These are phyloP conservation scores for Chondrostereum purpureum DNA, from an alignment of 1,284 basidiomycete genomes.

Conservation along the genomic window DNA sequence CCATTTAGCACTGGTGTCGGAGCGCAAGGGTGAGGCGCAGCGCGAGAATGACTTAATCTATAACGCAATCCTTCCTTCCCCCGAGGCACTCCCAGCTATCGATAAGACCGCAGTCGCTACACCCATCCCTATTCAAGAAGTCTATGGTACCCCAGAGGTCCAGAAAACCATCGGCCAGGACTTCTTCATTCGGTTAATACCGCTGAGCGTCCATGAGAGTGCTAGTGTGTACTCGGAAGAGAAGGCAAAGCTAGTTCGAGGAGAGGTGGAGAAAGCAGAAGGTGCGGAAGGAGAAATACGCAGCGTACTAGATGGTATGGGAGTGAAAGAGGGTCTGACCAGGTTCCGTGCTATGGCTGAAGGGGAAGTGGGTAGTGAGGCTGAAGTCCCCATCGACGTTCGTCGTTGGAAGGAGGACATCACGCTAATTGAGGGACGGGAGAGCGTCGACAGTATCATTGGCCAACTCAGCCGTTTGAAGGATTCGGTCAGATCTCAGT, in stretches of 20 bases:
- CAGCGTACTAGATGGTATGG: slow-evolving; percentile 78
- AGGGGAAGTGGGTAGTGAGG: slow-evolving; percentile 59
- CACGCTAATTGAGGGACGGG: slow-evolving; percentile 54
- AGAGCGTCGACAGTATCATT: slow-evolving; percentile 60
- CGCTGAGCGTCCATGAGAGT: slow-evolving; percentile 92
- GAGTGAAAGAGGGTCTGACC: slow-evolving; percentile 71
- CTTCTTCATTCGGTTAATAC: slow-evolving; percentile 84
- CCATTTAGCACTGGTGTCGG: slow-evolving; percentile 72
- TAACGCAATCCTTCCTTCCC: slow-evolving; percentile 84
- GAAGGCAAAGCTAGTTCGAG: slow-evolving; percentile 92
- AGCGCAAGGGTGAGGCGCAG: slow-evolving; percentile 71
- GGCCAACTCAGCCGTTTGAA: slow-evolving; percentile 60
- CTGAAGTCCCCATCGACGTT: slow-evolving; percentile 72
- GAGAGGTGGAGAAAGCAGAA: slow-evolving; percentile 85
- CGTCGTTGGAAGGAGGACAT: slow-evolving; percentile 78
- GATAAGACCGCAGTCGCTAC: slow-evolving; percentile 78
- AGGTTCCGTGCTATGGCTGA: slow-evolving; percentile 76
- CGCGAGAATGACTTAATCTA: slow-evolving; percentile 98
- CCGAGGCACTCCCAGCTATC: slow-evolving; percentile 74
- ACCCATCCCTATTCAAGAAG: slow-evolving; percentile 88
- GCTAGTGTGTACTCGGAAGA: slow-evolving; percentile 97
- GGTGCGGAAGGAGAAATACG: slow-evolving; percentile 76
- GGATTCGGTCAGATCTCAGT: slow-evolving; percentile 49
- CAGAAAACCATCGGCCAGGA: slow-evolving; percentile 94
- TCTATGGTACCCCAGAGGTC: slow-evolving; percentile 87